phyloP scores from a whole-genome alignment of 2,329 filamentous ascomycete species.

The Fusarium piperis region DNA sequence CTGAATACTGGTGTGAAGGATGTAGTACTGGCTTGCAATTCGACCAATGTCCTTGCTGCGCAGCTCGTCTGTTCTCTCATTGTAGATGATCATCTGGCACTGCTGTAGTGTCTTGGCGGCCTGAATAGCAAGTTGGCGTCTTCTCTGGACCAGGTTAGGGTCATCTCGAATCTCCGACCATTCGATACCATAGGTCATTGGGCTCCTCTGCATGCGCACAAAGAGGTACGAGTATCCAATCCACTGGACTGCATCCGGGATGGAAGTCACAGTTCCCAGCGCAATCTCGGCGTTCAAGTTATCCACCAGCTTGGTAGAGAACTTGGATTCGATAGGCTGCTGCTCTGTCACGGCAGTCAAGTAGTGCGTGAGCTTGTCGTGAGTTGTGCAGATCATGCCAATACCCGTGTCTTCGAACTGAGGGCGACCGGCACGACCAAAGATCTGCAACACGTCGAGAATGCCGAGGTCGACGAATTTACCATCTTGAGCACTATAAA shows the following conservation, averaged over 20 bases:
- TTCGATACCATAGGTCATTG: conserved; percentile 92
- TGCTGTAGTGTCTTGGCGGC: conserved; percentile 88
- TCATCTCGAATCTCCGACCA: conserved; percentile 92
- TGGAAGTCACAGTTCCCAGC: conserved; percentile 92
- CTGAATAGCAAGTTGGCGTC: conserved; percentile 86
- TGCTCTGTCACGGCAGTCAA: conserved; percentile 93
- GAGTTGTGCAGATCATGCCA: conserved; percentile 96
- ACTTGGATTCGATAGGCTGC: conserved; percentile 96
- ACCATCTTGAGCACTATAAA: conserved; percentile 95
- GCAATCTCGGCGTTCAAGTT: conserved; percentile 97
- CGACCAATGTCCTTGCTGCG: conserved; percentile 94
- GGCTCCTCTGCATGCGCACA: conserved; percentile 94
- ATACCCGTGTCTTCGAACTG: conserved; percentile 98
- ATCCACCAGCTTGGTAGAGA: conserved; percentile 92
- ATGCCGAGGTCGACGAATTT: conserved; percentile 98
- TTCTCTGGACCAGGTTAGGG: conserved; percentile 84
- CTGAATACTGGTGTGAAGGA: conserved; percentile 90
- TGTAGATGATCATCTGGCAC: conserved; percentile 99
- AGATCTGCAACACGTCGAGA: conserved; percentile 96
- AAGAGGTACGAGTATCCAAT: conserved; percentile 98
- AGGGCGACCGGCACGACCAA: conserved; percentile 95
- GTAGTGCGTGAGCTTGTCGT: conserved; percentile 93
- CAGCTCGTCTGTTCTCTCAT: conserved; percentile 91
- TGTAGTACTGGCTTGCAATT: conserved; percentile 97
- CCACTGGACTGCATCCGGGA: conserved; percentile 94